Evolutionary conservation across 371 early-diverging fungal genomes (phyloP).

Genomic region (Cladochytrium tenue): DNA sequence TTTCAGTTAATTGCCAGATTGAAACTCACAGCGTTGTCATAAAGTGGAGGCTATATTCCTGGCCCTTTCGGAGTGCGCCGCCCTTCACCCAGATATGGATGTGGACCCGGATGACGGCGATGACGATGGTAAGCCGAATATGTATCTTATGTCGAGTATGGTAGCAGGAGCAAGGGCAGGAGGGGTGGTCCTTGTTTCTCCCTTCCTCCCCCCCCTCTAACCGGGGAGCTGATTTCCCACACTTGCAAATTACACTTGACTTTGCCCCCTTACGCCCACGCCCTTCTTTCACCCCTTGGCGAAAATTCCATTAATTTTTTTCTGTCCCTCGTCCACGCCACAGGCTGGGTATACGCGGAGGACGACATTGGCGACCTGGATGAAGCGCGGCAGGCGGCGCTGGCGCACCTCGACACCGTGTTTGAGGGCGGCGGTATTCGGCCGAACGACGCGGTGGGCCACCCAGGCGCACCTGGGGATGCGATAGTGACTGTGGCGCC

Average conservation of each 20-base stretch:
- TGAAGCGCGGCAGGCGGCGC: conserved; percentile 33
- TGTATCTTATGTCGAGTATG: no score
- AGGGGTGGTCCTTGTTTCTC: no score
- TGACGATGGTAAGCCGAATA: no score
- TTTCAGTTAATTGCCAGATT: not conserved
- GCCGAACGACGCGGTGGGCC: no score
- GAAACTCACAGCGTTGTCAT: not conserved
- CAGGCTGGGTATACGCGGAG: conserved; percentile 17
- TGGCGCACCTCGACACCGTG: conserved; percentile 35
- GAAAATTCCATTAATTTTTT: conserved; percentile 14
- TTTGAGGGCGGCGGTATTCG: conserved; percentile 30
- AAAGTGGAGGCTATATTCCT: conserved; percentile 73
- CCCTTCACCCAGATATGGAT: conserved; percentile 69
- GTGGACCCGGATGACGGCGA: conserved; percentile 38
- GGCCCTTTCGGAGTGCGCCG: conserved; percentile 75
- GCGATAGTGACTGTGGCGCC: no score
- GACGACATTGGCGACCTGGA: conserved; percentile 17
- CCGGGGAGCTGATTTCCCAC: no score
- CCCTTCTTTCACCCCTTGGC: no score
- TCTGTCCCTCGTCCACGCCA: not conserved
- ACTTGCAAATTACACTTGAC: no score
- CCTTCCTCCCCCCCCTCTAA: no score
- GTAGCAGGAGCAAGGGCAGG: no score
- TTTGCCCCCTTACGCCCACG: no score
- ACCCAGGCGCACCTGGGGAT: no score